Conservation (phyloP, 1,139 yeast genomes). For the Scheffersomyces titani region DNA sequence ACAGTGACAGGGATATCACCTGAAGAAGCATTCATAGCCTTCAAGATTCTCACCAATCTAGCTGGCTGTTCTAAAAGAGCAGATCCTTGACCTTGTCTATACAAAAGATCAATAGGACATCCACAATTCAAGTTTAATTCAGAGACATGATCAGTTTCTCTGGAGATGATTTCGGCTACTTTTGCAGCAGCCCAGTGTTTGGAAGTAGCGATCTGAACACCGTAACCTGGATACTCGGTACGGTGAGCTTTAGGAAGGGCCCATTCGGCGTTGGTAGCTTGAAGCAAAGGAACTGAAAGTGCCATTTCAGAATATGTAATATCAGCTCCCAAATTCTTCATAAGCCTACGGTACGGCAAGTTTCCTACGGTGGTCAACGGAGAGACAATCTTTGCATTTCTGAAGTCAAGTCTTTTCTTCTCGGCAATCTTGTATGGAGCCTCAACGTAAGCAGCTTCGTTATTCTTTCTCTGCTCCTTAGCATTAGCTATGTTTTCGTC, state of each 20-base stretch:
- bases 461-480: constrained; percentile 34
- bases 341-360: constrained; percentile 88
- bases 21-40: constrained; percentile 86
- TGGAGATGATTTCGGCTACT: constrained; percentile 78
- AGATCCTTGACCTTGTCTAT: constrained; percentile 93
- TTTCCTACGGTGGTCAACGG: constrained; percentile 98
- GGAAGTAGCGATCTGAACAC: constrained; percentile 89
- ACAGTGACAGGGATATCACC: constrained; percentile 91
- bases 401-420: constrained; percentile 70
- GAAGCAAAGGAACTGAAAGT: constrained; percentile 76
- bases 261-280: constrained; percentile 95
- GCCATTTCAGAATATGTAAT: constrained; percentile 97
- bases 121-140: constrained; percentile 94
- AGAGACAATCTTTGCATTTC: constrained; percentile 81
- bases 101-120: constrained; percentile 92
- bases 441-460: constrained; percentile 63
- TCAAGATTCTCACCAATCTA: constrained; percentile 70
- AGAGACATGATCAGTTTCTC: constrained; percentile 55
- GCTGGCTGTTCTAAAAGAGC: constrained; percentile 92
- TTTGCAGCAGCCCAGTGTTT: constrained; percentile 94
- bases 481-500: constrained; percentile 37
- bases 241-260: constrained; percentile 90
- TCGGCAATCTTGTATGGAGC: constrained; percentile 79
- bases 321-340: constrained; percentile 91
- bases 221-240: constrained; percentile 84